Evolutionary conservation across 257 asterid species (phyloP).

Genomic region (Solanum chmielewskii): DNA sequence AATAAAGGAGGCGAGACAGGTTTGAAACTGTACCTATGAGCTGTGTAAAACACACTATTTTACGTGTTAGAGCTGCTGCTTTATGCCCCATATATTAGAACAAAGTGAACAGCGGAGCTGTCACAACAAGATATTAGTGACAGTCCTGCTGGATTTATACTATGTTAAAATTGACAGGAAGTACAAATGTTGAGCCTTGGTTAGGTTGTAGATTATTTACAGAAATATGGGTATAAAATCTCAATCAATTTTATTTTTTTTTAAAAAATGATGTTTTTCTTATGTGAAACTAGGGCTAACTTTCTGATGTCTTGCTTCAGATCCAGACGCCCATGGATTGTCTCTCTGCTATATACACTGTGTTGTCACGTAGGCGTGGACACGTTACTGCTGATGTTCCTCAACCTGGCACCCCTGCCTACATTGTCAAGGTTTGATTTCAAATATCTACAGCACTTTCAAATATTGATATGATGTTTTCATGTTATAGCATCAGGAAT

Average conservation of each 20-base stretch:
- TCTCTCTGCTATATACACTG: slow-evolving; percentile 90
- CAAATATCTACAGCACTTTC: not conserved
- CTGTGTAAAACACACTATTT: not conserved
- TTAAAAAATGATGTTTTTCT: not conserved
- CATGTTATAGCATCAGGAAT: not conserved
- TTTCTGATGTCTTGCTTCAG: slow-evolving; percentile 30
- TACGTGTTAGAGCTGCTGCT: not conserved
- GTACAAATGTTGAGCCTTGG: not conserved
- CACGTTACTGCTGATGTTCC: slow-evolving; percentile 97
- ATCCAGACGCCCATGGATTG: slow-evolving; percentile 97
- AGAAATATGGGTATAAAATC: not conserved
- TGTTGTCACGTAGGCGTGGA: slow-evolving; percentile 90
- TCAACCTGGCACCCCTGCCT: slow-evolving; percentile 95
- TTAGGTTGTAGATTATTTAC: not conserved
- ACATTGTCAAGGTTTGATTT: slow-evolving; percentile 73
- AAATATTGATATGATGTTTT: not conserved
- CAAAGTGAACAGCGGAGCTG: not conserved
- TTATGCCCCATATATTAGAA: not conserved
- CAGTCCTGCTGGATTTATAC: not conserved
- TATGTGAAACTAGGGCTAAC: not conserved
- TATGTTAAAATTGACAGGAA: not conserved
- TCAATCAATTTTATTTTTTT: not conserved
- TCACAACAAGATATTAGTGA: not conserved
- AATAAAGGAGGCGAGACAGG: not conserved
- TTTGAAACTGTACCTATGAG: not conserved